These are phyloP conservation scores for Alternaria sp. DNA, from an alignment of 2,329 filamentous ascomycete species.

Conservation along the genomic window DNA sequence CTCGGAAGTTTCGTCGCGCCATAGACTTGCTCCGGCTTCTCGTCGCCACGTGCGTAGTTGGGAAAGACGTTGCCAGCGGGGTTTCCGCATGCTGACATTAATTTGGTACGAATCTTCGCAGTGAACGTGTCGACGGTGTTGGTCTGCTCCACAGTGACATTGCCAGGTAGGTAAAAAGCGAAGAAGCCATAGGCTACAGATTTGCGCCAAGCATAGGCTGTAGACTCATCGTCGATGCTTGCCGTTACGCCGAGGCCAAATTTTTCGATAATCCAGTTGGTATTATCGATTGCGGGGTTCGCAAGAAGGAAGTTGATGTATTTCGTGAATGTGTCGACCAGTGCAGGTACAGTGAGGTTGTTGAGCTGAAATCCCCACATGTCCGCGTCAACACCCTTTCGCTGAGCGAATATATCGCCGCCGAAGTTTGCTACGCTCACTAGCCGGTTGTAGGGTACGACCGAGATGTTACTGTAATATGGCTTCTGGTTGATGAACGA, in stretches of 20 bases:
- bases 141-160: not conserved
- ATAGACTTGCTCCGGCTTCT: constrained; percentile 34
- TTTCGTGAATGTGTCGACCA: not conserved
- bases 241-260: not conserved
- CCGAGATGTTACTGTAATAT: not conserved
- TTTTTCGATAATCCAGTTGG: not conserved
- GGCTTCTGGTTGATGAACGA: not conserved
- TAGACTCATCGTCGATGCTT: constrained; percentile 10
- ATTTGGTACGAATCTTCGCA: not conserved
- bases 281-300: not conserved
- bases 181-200: constrained; percentile 9
- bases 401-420: not conserved
- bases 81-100: not conserved
- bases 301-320: not conserved
- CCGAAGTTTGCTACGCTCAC: constrained; percentile 2
- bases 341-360: not conserved
- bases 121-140: not conserved
- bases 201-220: constrained; percentile 36
- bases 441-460: constrained; percentile 1
- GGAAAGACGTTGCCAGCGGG: constrained; percentile 28
- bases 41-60: constrained; percentile 38
- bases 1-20: constrained; percentile 37
- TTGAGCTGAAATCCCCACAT: constrained; percentile 4
- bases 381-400: not conserved
- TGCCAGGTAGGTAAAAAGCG: constrained; percentile 9